Evolutionary conservation across 306 rosid species (phyloP).

Genomic region (Trifolium dubium): DNA sequence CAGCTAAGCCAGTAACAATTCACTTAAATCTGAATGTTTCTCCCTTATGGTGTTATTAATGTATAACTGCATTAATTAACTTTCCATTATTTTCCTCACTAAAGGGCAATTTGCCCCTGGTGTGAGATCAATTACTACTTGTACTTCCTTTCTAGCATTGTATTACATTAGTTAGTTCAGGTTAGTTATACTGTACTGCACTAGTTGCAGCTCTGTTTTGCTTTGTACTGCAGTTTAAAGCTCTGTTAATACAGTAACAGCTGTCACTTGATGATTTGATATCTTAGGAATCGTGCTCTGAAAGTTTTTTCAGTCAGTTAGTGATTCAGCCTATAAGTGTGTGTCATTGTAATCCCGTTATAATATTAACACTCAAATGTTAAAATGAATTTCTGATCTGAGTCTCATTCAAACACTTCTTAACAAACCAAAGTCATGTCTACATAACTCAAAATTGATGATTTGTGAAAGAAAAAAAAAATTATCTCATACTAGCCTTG

Average conservation of each 20-base stretch:
- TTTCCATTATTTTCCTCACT: background rate
- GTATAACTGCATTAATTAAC: background rate
- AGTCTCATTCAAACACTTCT: background rate
- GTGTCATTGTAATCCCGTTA: background rate
- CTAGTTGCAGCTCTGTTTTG: background rate
- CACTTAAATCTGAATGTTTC: background rate
- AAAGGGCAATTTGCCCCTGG: background rate
- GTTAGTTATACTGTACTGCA: background rate
- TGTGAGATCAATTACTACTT: background rate
- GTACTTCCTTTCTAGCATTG: background rate
- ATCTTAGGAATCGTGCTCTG: background rate
- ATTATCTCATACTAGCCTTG: constrained; percentile 60
- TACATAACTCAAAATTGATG: background rate
- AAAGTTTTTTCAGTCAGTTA: background rate
- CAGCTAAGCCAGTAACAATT: background rate
- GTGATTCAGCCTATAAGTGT: background rate
- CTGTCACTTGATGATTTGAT: background rate
- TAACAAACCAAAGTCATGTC: constrained; percentile 19
- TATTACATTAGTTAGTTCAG: background rate
- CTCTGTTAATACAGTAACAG: background rate
- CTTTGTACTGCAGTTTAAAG: too few species aligned
- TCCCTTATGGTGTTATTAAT: constrained; percentile 2
- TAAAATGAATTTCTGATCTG: background rate
- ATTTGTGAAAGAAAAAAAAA: background rate
- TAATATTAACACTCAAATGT: background rate